Evolutionary conservation across 331 rosid species (phyloP).

Genomic region (Phaseolus coccineus): DNA sequence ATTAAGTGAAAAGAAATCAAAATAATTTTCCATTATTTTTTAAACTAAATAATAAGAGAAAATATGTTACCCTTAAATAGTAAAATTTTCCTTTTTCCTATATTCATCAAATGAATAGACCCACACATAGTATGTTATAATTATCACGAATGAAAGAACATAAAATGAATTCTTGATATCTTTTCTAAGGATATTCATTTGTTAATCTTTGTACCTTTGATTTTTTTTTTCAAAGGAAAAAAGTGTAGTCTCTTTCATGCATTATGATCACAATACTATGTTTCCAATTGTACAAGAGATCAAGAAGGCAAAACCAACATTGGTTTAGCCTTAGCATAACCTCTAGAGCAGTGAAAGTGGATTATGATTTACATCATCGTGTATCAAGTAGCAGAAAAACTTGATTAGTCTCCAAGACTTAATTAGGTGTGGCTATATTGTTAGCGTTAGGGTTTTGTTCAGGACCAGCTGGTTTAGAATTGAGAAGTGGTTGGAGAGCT

Average conservation of each 20-base stretch:
- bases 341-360: constrained; percentile 4
- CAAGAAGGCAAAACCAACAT: constrained; percentile 24
- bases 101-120: too few relatives aligned
- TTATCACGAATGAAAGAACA: not conserved
- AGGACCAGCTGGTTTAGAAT: constrained; percentile 66
- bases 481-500: constrained; percentile 83
- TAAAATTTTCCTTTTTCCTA: too few relatives aligned
- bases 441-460: constrained; percentile 41
- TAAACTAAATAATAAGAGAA: too few relatives aligned
- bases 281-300: not conserved
- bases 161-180: not conserved
- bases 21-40: too few relatives aligned
- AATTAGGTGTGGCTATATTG: not conserved
- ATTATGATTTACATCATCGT: constrained; percentile 4
- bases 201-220: not conserved
- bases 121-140: not conserved
- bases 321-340: constrained; percentile 21
- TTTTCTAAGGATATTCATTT: not conserved
- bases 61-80: too few relatives aligned
- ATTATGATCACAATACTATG: constrained; percentile 19
- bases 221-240: not conserved
- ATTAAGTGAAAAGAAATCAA: too few relatives aligned
- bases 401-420: not conserved
- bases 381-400: constrained; percentile 26
- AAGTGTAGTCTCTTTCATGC: not conserved